Evolutionary conservation across 345 rosid genomes (phyloP).

Genomic region (Eucalyptus paniculata): DNA sequence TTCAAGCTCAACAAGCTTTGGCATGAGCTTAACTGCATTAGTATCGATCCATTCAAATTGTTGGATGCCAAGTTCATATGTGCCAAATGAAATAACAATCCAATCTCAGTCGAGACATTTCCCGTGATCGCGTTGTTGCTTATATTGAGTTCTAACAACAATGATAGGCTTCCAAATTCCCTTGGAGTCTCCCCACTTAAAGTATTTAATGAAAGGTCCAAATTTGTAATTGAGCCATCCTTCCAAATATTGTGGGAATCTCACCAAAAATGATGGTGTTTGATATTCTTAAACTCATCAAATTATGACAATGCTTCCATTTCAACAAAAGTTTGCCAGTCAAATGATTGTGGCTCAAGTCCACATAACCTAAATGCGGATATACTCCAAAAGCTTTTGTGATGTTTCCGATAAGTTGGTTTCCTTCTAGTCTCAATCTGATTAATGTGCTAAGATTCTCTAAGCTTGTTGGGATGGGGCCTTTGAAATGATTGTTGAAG

Average conservation of each 20-base stretch:
- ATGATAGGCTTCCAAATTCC: not conserved
- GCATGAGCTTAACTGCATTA: not conserved
- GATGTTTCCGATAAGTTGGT: not conserved
- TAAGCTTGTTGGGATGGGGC: not conserved
- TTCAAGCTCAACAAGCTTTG: not conserved
- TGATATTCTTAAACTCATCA: not conserved
- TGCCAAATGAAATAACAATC: not conserved
- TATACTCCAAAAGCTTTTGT: not conserved
- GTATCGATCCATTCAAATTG: not conserved
- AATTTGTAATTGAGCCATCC: not conserved
- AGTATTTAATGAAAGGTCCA: not conserved
- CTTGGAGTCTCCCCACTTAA: not conserved
- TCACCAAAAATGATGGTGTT: not conserved
- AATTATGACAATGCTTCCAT: not conserved
- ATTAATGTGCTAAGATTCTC: not conserved
- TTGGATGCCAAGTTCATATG: not conserved
- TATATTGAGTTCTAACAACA: not conserved
- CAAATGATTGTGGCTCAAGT: not conserved
- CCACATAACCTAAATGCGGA: not conserved
- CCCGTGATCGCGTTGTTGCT: fast-evolving
- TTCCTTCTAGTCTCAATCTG: not conserved
- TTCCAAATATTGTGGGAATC: not conserved
- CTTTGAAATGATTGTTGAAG: not conserved
- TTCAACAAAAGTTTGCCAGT: not conserved
- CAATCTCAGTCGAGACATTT: not conserved